These are phyloP conservation scores for Russula compacta DNA, from an alignment of 768 basidiomycete species.

Conservation along the genomic window DNA sequence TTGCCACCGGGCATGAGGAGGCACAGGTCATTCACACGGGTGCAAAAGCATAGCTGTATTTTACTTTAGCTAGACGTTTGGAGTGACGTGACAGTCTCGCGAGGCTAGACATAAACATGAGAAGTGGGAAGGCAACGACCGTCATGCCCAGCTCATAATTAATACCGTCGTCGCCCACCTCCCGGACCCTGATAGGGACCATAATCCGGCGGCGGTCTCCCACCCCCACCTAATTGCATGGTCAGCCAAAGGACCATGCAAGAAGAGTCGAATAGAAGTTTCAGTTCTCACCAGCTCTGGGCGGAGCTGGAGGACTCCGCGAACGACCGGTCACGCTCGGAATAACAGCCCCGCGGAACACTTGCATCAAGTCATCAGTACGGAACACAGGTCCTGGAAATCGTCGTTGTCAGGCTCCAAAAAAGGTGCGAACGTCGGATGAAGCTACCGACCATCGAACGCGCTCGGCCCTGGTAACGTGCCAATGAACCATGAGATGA, in stretches of 20 bases:
- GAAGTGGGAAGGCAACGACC: neutral
- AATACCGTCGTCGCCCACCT: conserved; percentile 18
- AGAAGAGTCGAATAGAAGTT: neutral
- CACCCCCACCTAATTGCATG: conserved; percentile 41
- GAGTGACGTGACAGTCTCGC: neutral
- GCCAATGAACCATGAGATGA: conserved; percentile 79
- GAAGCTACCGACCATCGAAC: conserved; percentile 73
- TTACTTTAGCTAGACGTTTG: conserved; percentile 4
- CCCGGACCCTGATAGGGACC: conserved; percentile 78
- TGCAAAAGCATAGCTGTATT: conserved; percentile 4
- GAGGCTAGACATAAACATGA: neutral
- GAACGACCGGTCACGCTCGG: conserved; percentile 50
- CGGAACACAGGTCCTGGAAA: conserved; percentile 78
- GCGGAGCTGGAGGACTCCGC: conserved; percentile 39
- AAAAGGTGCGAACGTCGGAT: conserved; percentile 7
- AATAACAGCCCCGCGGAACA: conserved; percentile 75
- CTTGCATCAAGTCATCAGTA: conserved; percentile 81
- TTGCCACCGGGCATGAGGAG: neutral
- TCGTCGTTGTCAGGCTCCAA: conserved; percentile 7
- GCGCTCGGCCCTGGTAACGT: conserved; percentile 57
- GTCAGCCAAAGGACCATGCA: neutral
- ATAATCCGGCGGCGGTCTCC: conserved; percentile 78
- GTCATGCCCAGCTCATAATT: neutral
- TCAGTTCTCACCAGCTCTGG: conserved; percentile 36
- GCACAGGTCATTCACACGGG: neutral